These are phyloP conservation scores for Venturia nashicola DNA, from an alignment of 2,329 filamentous ascomycete species.

Conservation along the genomic window DNA sequence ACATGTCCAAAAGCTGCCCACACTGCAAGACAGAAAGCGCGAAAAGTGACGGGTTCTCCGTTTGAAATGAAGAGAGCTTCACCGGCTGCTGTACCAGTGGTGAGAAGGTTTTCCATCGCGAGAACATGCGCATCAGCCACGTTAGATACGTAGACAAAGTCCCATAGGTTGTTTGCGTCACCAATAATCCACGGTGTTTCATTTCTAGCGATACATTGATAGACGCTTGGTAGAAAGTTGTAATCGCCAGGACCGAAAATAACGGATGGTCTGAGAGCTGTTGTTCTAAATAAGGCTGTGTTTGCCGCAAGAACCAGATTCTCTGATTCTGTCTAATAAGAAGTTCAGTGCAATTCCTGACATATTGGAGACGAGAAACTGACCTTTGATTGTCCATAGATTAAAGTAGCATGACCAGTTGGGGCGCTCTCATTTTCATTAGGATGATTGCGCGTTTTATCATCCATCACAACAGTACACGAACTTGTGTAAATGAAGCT, in stretches of 20 bases:
- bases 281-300: conserved; percentile 56
- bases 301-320: conserved; percentile 67
- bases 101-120: conserved; percentile 60
- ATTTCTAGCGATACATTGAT: conserved; percentile 55
- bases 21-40: conserved; percentile 71
- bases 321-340: conserved; percentile 59
- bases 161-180: conserved; percentile 55
- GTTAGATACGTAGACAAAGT: conserved; percentile 59
- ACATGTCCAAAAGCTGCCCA: conserved; percentile 53
- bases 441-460: not conserved
- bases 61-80: conserved; percentile 88
- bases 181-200: conserved; percentile 74
- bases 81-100: conserved; percentile 49
- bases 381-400: conserved; percentile 11
- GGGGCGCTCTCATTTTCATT: not conserved
- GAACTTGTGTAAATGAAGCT: conserved; percentile 76
- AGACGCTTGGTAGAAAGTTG: conserved; percentile 59
- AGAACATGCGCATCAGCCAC: conserved; percentile 72
- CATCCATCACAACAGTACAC: conserved; percentile 5
- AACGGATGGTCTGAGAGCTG: conserved; percentile 70
- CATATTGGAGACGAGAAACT: not conserved
- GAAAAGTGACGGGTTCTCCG: conserved; percentile 77
- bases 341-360: not conserved
- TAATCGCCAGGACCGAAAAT: conserved; percentile 88
- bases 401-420: not conserved